Percentiles rank a stretch among this genome's conserved stretches.
phyloP scores from a whole-genome alignment of 2,329 filamentous ascomycete genomes.

The Monosporascus ibericus region DNA sequence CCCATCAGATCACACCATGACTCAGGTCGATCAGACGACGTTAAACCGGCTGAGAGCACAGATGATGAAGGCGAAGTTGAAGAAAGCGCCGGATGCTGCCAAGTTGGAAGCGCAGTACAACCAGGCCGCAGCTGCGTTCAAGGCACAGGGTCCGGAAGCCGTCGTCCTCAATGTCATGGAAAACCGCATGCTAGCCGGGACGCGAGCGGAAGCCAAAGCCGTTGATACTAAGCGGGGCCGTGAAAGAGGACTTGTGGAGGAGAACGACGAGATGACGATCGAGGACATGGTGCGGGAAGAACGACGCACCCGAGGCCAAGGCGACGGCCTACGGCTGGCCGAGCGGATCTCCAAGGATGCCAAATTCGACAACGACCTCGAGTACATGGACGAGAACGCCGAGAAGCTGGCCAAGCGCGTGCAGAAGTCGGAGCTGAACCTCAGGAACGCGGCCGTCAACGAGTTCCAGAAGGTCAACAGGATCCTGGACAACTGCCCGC shows the following conservation, averaged over 20 bases:
- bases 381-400: constrained; percentile 97
- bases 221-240: constrained; percentile 75
- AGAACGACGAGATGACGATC: constrained; percentile 92
- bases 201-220: constrained; percentile 65
- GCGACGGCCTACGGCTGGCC: constrained; percentile 76
- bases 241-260: constrained; percentile 77
- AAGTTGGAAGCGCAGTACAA: constrained; percentile 82
- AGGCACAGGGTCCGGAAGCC: constrained; percentile 53
- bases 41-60: constrained; percentile 88
- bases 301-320: constrained; percentile 71
- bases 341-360: constrained; percentile 90
- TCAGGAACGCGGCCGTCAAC: constrained; percentile 79
- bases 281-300: constrained; percentile 98
- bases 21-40: constrained; percentile 65
- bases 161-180: constrained; percentile 85
- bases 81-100: constrained; percentile 66
- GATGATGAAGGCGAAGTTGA: constrained; percentile 92
- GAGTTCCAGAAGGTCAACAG: constrained; percentile 88
- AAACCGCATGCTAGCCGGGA: constrained; percentile 77
- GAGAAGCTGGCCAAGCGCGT: constrained; percentile 80
- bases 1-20: constrained; percentile 37
- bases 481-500: constrained; percentile 78
- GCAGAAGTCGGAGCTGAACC: constrained; percentile 79
- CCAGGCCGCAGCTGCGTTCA: constrained; percentile 58
- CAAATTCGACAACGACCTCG: constrained; percentile 86